Conservation (phyloP, 805 yeast genomes). For the Candida adriatica region DNA sequence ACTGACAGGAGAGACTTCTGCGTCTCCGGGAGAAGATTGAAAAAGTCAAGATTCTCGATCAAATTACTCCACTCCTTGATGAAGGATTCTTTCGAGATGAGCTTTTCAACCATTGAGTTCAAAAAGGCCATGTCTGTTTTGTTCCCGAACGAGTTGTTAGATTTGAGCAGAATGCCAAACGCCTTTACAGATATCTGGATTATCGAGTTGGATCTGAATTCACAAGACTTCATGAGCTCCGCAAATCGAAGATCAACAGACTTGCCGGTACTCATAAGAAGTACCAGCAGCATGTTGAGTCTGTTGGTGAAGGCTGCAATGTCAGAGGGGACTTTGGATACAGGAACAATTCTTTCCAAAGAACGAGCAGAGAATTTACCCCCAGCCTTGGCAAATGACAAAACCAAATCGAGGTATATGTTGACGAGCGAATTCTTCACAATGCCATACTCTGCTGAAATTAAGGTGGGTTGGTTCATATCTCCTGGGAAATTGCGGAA, state of each 20-base stretch:
- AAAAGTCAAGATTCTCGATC: conserved; percentile 1
- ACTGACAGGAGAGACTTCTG: conserved; percentile 8
- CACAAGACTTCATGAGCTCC: conserved; percentile 11
- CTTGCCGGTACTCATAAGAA: conserved; percentile 11
- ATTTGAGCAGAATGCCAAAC: conserved; percentile 3
- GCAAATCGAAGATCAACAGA: conserved; percentile 13
- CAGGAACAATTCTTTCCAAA: conserved; percentile 18
- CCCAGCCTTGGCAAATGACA: conserved; percentile 3
- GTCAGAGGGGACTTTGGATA: conserved; percentile 13
- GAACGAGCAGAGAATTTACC: conserved; percentile 10
- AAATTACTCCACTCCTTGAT: conserved; percentile 7
- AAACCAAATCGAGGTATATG: conserved; percentile 14
- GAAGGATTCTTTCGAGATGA: conserved; percentile 1
- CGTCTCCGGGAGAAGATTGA: conserved; percentile 3
- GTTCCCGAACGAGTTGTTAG: conserved; percentile 6
- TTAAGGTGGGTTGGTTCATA: conserved; percentile 4
- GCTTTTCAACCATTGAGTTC: conserved; percentile 1
- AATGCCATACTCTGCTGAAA: conserved; percentile 6
- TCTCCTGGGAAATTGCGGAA: conserved; percentile 17
- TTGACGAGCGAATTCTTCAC: conserved; percentile 11
- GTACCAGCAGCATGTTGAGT: conserved; percentile 14
- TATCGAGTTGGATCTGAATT: conserved; percentile 2
- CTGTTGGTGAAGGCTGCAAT: conserved; percentile 17
- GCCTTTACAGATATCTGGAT: conserved; percentile 8
- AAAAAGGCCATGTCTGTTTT: conserved; percentile 5